Percentiles rank a stretch among this genome's conserved stretches.
Conservation (phyloP, 164 flowering plant species). For the Vitis riparia region DNA sequence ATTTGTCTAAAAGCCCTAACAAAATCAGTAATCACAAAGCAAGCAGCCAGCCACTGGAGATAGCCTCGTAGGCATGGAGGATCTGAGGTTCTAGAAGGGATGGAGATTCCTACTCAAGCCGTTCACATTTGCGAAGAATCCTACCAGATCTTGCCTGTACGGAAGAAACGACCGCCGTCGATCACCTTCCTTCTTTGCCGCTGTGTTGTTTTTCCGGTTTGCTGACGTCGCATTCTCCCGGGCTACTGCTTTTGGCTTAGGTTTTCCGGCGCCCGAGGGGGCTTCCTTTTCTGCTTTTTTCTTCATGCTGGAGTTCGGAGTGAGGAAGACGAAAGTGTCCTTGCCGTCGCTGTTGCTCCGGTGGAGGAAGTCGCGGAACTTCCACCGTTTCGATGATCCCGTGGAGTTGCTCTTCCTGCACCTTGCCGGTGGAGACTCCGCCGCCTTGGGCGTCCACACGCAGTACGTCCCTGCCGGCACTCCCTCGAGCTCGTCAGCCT, state of each 20-base stretch:
- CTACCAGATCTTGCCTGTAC: constrained; percentile 50
- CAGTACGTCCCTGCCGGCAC: constrained; percentile 41
- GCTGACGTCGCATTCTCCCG: neutral
- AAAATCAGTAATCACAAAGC: too few relatives aligned
- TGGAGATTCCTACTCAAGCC: constrained; percentile 45
- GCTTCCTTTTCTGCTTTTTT: constrained; percentile 12
- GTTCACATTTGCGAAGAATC: constrained; percentile 47
- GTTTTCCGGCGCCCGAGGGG: too few relatives aligned
- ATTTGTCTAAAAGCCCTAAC: too few relatives aligned
- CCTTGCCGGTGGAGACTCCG: constrained; percentile 10
- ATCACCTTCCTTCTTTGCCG: constrained; percentile 31
- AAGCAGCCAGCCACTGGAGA: too few relatives aligned
- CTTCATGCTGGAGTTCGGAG: constrained; percentile 15
- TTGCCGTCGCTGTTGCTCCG: constrained; percentile 44
- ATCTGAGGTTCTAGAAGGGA: constrained; percentile 21
- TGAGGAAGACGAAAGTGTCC: constrained; percentile 44
- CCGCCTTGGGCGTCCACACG: constrained; percentile 42
- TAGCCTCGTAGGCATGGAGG: too few relatives aligned
- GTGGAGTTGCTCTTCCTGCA: constrained; percentile 48
- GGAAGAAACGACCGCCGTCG: constrained; percentile 46
- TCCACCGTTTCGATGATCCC: constrained; percentile 49
- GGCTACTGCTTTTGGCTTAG: neutral
- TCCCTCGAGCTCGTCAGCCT: constrained; percentile 40
- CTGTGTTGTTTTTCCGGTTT: constrained; percentile 7
- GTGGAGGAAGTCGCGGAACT: constrained; percentile 25